Base-by-base conservation (phyloP, 768 basidiomycete genomes). In the Termitomyces heimii region DNA sequence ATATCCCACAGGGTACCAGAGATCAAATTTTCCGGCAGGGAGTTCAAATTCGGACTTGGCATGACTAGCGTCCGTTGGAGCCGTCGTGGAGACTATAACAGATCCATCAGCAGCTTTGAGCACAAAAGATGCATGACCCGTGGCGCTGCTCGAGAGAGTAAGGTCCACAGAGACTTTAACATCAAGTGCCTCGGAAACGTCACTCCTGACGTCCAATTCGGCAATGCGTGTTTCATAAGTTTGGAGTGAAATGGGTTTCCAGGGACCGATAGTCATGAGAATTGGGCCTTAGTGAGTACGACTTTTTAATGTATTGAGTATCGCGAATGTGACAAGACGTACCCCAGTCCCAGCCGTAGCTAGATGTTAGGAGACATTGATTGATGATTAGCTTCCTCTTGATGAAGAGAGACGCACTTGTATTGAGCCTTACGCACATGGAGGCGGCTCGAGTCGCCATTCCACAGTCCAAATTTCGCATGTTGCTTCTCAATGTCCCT, bases 391-490 rank as follows among this genome's bases (percentile, higher is more conserved):
- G 6, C 20, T 28, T 46, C 8, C 8, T 18, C n/a, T n/a, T 12
- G 4, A 28, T 14, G 42, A 35, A 34, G 8, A 47, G n/a, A 12
- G 35, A 70, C 82, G 58, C 68, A 94, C 83, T 92, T 89, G 75
- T 94, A 97, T 66, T 94, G 91, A 1, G 94, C 93, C 73, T 97
- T 98, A 47, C 94, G 82, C 24, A 95, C 89, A 67, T 95, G 92
- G 31, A 97, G 75, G 43, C 95, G 83, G 64, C 89, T 91, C 0
- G 90, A 85, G 67, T 96, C 92, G 9, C 96, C 95, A 64, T 97
- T 98, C 94, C 92, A 94, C 7, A 89, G 73, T 2, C 75, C 67
- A 16, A 81, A 65, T 67, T 85, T 89, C 14, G 77, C 81, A 54
- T 88, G 75, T 29, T 77, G 66, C 60, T 83, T 82, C 66, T 95